Base-by-base conservation (phyloP, 2,329 filamentous ascomycete genomes). In the Beauveria varroae region DNA sequence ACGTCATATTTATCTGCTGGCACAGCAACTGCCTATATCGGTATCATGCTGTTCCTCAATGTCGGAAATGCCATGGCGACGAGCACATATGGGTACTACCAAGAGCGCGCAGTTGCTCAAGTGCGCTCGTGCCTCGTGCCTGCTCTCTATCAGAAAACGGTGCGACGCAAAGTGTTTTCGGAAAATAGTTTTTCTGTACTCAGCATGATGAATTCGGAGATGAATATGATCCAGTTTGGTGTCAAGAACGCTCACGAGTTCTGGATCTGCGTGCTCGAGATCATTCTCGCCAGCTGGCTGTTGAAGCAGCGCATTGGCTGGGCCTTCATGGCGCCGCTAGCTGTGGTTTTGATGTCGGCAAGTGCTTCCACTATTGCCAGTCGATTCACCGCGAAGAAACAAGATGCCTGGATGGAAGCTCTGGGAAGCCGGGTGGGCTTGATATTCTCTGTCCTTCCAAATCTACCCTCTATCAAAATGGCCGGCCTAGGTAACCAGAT, bases 261-360 rank as follows among this genome's bases (percentile, higher is more conserved):
- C 20, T 74, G 73, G 73, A 69, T 70, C 4, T 70, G 68, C 57
- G 41, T 66, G 5, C 63, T 74, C 7, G 68, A 74, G 51, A 68
- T 71, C 1, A 70, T 65, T 0, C 64, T 74, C 3, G 72, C 70
- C 0, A 68, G 68, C 53, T 74, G 69, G 68, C 60, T 75, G 24
- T 60, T 75, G 9, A 66, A 70, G 5, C 64, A 66, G 3, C 67
- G 71, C 41, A 66, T 74, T 2, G 73, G 73, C 1, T 49, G 64
- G 1, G 70, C 71, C 0, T 74, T 72, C 40, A 58, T 70, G 5
- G 71, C 71, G 1, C 69, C 73, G 1, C 63, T 73, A 41, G 55
- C 68, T 9, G 63, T 72, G 6, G 69, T 73, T 3, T 37, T 47
- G 43, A 53, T 62, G 3, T 43, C 65, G 20, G 67, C 66, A 52